phyloP scores from a whole-genome alignment of 495 filamentous ascomycete genomes.

The Xylaria nigripes region DNA sequence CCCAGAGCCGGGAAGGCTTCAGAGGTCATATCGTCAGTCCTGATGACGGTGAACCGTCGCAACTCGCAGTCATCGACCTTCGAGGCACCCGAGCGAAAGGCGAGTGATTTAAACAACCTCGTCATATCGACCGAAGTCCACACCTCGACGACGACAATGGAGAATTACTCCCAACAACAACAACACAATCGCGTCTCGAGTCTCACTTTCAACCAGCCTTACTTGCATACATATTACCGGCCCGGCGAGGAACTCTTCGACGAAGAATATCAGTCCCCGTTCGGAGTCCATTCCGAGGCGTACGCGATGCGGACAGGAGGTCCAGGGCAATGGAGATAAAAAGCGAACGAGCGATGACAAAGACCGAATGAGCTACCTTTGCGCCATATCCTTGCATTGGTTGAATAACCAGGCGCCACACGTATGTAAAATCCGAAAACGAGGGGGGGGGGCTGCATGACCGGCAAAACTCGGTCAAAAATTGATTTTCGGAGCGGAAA shows the following conservation, averaged over 20 bases:
- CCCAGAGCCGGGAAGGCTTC: background rate
- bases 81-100: background rate
- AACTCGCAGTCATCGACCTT: background rate
- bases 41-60: too few relatives aligned
- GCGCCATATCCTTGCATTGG: too few relatives aligned
- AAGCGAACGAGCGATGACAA: too few relatives aligned
- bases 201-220: background rate
- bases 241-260: background rate
- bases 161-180: background rate
- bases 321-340: background rate
- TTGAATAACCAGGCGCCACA: too few relatives aligned
- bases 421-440: too few relatives aligned
- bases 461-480: too few relatives aligned
- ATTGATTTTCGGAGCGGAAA: too few relatives aligned
- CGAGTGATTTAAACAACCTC: background rate
- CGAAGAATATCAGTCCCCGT: background rate
- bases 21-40: background rate
- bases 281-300: constrained; percentile 7
- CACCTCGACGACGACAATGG: background rate
- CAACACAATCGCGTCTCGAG: too few relatives aligned
- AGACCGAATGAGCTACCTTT: too few relatives aligned
- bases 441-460: too few relatives aligned
- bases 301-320: background rate
- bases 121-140: constrained; percentile 3
- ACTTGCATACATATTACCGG: background rate